Evolutionary conservation across 352 stramenopile genomes (phyloP), one percentile per base, ranked within the genome.

Genomic region (Globisporangium recalcitrans): DNA sequence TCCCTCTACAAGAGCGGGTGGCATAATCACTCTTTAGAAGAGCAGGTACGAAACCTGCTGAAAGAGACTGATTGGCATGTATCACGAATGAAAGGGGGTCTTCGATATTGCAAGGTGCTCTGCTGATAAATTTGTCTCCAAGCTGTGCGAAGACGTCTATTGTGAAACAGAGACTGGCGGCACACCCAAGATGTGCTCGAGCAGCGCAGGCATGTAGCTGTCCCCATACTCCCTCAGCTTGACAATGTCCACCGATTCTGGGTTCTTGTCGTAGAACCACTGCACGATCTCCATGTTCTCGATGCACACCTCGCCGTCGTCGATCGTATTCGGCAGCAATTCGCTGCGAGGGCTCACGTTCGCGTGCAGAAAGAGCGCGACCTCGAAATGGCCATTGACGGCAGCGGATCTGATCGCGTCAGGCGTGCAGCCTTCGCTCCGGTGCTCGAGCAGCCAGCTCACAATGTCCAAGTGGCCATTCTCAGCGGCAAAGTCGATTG

Each of bases 241-340:
- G 51, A 13, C 4, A 6, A 44, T 13, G 16, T 42, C 8, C 19
- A 57, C 29, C 0, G 29, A 7, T 19, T 42, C 6, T 1, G 29
- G 51, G 29, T 57, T 42, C 19, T 57, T 57, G 51, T n/a, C 51
- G 29, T 21, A 44, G 51, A 40, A 8, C 51, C 51, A 57, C 29
- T 44, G 51, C 9, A 42, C 27, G 2, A 40, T 26, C 48, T 55
- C 48, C 48, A 24, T 24, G 48, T 38, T 29, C 6, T 24, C 4
- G 26, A 38, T 38, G 13, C 22, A 16, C 26, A 53, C 6, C 24
- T 53, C 47, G 24, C 24, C 13, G 22, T 34, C 27, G 24, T 53
- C 47, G 14, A 31, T 31, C 6, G 47, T 16, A 27, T 22, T 5
- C 2, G 42, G 21, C 9, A 26, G 42, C 8, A 26, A 16, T 22